Base-by-base conservation (phyloP, 2,329 filamentous ascomycete genomes). In the Pyrenochaeta sp. region DNA sequence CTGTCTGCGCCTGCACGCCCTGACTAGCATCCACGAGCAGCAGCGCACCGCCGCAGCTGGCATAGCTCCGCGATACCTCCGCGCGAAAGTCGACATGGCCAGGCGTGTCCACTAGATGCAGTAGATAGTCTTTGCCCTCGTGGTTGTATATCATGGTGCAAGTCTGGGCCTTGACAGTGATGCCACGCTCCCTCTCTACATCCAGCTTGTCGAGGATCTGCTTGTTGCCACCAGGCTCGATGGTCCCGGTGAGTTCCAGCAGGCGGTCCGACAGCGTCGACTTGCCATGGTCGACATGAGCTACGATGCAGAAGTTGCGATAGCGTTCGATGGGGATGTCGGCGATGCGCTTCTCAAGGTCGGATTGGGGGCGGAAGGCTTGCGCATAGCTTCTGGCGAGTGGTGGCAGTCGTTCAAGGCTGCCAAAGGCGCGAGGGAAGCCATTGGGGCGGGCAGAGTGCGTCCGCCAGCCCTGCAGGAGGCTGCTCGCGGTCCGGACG, bases 241-340 rank as follows among this genome's bases (percentile, higher is more conserved):
- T 98, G 6, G 94, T 98, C 17, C 95, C 94, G 1, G 95, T 99
- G 60, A 96, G 82, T 81, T 99, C 95, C 58, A 99, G 85, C 48
- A 99, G 81, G 2, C 95, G 89, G 71, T 99, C 95, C 63, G 90
- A 94, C 47, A 99, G 87, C 4, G 95, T 99, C 73, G 91, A 96
- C 78, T 99, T 99, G 69, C 95, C 95, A 87, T 99, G 95, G 75
- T 99, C 95, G 73, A 99, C 96, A 75, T 99, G 95, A 9, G 95
- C 95, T 45, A 99, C 94, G 69, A 99, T 98, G 78, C 95, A 99
- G 76, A 99, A 99, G 77, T 99, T 99, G 59, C 95, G 89, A 69
- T 85, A 94, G 17, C 90, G 85, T 51, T 90, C 86, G 67, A 93
- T 89, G 2, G 90, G 90, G 49, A 94, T 93, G 5, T 85, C 86